Base-by-base conservation (phyloP, 257 asterid species). In the Fraxinus anomala region DNA sequence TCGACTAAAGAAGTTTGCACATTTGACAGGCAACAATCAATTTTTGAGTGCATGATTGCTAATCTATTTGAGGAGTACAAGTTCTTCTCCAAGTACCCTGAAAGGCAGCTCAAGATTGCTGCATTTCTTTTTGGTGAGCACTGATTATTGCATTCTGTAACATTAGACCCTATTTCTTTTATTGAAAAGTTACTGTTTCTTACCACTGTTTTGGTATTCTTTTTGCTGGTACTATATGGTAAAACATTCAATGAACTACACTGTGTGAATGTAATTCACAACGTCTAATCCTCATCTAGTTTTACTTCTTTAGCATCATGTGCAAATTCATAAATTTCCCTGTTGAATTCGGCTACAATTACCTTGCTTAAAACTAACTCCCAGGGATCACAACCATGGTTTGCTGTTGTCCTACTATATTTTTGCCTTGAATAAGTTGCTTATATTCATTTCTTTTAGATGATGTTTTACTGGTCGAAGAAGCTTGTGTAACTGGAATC, bases 61-160 rank as follows among this genome's bases (percentile, higher is more conserved):
- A 93, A 93, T 77, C 87, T 96, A 68, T 93, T 93, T 82, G 97
- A 93, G 84, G 97, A 94, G 78, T 94, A 88, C 90, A 89, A 90
- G 37, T 94, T 89, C 80, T 89, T 92, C 82, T 80, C 92, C 81
- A 89, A 91, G 82, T 94, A 91, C 81, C 98, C 98, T 77, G 95
- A 91, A n/a, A 88, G 85, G 85, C 97, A 92, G 89, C 90, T 94
- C 82, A 86, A 80, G 81, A 87, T 92, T 76, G 97, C 97, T 39
- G 97, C 97, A 42, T 80, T 86, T 85, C 92, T 94, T 39, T 92
- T 91, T 74, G 98, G 97, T 94, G 79, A 88, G 97, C 73, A 82
- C 77, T 47, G 84, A 12, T 67, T 73, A 72, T 77, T 47, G 39
- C 73, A 8, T 72, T 67, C 56, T 47, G 70, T 37, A 16, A 73